Percentiles rank a stretch among this genome's conserved stretches.
phyloP scores from a whole-genome alignment of 2,329 filamentous ascomycete genomes.

The Penicillium sclerotigenum region DNA sequence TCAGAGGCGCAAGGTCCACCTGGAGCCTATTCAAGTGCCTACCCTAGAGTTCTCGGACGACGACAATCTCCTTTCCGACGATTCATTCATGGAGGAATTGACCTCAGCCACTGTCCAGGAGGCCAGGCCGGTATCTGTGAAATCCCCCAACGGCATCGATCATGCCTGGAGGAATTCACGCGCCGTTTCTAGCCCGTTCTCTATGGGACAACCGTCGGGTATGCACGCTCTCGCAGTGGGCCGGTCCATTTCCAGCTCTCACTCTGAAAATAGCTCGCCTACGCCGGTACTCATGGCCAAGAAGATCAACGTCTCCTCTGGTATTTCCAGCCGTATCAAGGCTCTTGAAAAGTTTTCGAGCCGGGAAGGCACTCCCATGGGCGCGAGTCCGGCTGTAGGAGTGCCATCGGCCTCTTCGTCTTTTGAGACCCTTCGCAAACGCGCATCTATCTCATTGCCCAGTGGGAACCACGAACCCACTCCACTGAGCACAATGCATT shows the following conservation, averaged over 20 bases:
- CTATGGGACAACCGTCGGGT: constrained; percentile 24
- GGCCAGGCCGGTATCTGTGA: constrained; percentile 75
- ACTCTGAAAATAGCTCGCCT: constrained; percentile 31
- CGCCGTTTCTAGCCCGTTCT: constrained; percentile 41
- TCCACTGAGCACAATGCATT: constrained; percentile 26
- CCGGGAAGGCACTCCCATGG: constrained; percentile 43
- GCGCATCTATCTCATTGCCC: constrained; percentile 37
- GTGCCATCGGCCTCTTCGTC: constrained; percentile 58
- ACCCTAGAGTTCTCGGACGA: constrained; percentile 42
- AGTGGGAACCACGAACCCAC: constrained; percentile 24
- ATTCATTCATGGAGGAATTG: constrained; percentile 80
- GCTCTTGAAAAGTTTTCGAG: constrained; percentile 74
- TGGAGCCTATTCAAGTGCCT: constrained; percentile 54
- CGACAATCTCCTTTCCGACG: constrained; percentile 54
- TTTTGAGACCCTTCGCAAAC: constrained; percentile 52
- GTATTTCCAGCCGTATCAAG: constrained; percentile 92
- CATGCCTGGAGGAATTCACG: constrained; percentile 39
- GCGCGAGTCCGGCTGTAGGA: constrained; percentile 34
- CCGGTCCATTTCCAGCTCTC: constrained; percentile 41
- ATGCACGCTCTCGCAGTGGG: constrained; percentile 34
- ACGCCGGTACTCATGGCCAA: constrained; percentile 57
- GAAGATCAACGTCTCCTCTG: constrained; percentile 80
- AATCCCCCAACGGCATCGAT: constrained; percentile 59
- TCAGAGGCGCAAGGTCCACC: constrained; percentile 34
- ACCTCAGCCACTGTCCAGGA: constrained; percentile 78